phyloP scores from a whole-genome alignment of 306 rosid species.

The Castanopsis chinensis region DNA sequence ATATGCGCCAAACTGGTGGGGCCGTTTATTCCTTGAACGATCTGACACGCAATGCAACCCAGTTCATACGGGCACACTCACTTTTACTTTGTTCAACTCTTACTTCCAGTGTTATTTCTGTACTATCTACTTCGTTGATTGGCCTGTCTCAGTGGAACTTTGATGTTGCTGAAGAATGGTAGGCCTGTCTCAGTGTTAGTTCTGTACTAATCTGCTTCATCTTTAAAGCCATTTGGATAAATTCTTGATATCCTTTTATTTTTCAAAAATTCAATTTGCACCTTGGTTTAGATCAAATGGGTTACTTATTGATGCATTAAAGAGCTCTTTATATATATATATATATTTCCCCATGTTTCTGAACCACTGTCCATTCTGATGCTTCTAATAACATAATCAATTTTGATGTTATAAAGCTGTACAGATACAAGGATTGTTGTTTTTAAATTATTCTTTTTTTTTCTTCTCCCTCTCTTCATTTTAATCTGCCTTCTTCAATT shows the following conservation, averaged over 20 bases:
- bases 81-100: slow-evolving; percentile 48
- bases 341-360: no score
- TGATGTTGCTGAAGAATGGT: slow-evolving; percentile 65
- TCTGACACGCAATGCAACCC: slow-evolving; percentile 68
- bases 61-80: slow-evolving; percentile 42
- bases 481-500: background rate
- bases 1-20: slow-evolving; percentile 74
- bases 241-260: background rate
- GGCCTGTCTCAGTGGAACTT: slow-evolving; percentile 80
- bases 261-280: background rate
- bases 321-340: background rate
- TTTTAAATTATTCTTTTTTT: background rate
- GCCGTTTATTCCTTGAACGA: slow-evolving; percentile 62
- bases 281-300: background rate
- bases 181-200: slow-evolving; percentile 13
- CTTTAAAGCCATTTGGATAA: background rate
- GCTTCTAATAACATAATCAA: no score
- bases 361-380: no score
- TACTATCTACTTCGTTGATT: slow-evolving; percentile 78
- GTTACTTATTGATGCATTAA: background rate
- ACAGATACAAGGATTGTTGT: background rate
- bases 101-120: slow-evolving; percentile 38
- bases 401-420: background rate
- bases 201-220: background rate
- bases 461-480: background rate